These are phyloP conservation scores for Phaeosphaeriaceae sp. DNA, from an alignment of 2,329 filamentous ascomycete genomes.

Conservation along the genomic window DNA sequence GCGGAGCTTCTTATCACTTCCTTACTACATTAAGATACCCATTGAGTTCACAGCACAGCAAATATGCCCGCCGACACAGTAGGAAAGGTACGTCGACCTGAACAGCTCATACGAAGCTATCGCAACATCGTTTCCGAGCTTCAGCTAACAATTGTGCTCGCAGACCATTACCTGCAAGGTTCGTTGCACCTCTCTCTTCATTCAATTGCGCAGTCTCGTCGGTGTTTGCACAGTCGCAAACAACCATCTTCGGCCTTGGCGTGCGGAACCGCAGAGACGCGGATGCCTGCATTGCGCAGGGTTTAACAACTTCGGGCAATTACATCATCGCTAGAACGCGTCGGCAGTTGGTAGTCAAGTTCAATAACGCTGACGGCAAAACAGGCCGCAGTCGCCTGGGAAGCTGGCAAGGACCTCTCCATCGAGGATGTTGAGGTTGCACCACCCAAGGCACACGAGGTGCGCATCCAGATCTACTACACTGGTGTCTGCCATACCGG, in stretches of 20 bases:
- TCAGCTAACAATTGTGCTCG: constrained; percentile 11
- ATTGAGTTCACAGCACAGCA: constrained; percentile 14
- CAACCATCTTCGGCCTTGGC: constrained; percentile 20
- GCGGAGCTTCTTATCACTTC: constrained; percentile 8
- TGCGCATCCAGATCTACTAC: constrained; percentile 96
- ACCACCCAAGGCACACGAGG: constrained; percentile 89
- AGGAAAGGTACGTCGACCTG: constrained; percentile 57
- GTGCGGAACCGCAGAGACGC: constrained; percentile 38
- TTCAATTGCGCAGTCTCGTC: constrained; percentile 10
- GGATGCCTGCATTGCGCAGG: not conserved
- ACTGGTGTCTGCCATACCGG: constrained; percentile 99
- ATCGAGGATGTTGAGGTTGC: constrained; percentile 93
- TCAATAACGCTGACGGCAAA: constrained; percentile 20
- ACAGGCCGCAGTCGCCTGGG: constrained; percentile 94
- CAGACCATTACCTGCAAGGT: constrained; percentile 93
- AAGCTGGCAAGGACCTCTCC: constrained; percentile 85
- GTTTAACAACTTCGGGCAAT: not conserved
- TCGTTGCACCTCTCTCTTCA: constrained; percentile 70
- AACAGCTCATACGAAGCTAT: not conserved
- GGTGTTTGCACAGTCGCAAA: not conserved
- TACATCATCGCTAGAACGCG: not conserved
- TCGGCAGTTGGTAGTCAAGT: not conserved
- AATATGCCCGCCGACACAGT: constrained; percentile 62
- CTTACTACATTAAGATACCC: constrained; percentile 19
- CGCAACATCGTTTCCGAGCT: constrained; percentile 5